Percentiles rank a stretch among this genome's conserved stretches.
Conservation (phyloP, 352 stramenopile genomes). For the Phytophthora litchii region DNA sequence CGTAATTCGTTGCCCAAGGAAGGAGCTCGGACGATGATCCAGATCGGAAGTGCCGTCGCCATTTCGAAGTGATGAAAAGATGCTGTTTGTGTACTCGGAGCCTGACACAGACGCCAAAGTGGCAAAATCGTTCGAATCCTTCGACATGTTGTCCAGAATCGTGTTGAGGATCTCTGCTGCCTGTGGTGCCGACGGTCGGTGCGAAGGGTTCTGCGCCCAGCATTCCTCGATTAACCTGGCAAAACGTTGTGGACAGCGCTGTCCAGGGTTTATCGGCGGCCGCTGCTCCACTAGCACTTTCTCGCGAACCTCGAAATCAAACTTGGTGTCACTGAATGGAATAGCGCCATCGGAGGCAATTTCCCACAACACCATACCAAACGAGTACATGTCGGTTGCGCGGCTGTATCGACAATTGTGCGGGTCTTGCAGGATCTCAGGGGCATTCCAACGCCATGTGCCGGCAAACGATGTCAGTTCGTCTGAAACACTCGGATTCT, state of each 20-base stretch:
- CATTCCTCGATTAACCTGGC: constrained; percentile 65
- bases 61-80: constrained; percentile 58
- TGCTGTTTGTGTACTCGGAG: constrained; percentile 63
- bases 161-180: constrained; percentile 55
- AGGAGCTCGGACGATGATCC: constrained; percentile 51
- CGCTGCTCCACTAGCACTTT: constrained; percentile 61
- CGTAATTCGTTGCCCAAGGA: constrained; percentile 58
- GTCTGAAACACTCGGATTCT: constrained; percentile 51
- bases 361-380: constrained; percentile 79
- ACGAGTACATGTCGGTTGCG: constrained; percentile 76
- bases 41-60: constrained; percentile 36
- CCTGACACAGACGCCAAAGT: constrained; percentile 38
- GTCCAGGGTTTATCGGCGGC: constrained; percentile 51
- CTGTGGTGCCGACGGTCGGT: constrained; percentile 52
- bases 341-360: constrained; percentile 65
- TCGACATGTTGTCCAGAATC: constrained; percentile 61
- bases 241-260: constrained; percentile 58
- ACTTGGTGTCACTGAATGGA: constrained; percentile 66
- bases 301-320: constrained; percentile 75
- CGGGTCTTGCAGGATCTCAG: constrained; percentile 67
- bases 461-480: constrained; percentile 71
- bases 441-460: constrained; percentile 76
- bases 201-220: constrained; percentile 54
- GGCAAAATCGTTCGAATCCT: constrained; percentile 38
- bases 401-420: constrained; percentile 70